Evolutionary conservation across 2,329 filamentous ascomycete genomes (phyloP).

Genomic region (Aspergillus sp.): DNA sequence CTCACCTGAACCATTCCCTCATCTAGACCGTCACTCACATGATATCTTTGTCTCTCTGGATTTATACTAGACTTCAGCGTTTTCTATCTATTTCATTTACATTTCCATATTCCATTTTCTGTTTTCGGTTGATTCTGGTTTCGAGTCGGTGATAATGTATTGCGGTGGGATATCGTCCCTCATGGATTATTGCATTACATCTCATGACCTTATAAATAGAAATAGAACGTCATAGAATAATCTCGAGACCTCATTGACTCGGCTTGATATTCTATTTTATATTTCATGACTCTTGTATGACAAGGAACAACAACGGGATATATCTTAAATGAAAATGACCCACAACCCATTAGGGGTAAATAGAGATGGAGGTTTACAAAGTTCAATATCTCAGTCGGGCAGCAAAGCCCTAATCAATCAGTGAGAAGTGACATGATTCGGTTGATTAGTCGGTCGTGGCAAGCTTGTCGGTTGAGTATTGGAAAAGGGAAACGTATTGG

Average conservation of each 20-base stretch:
- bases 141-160: not conserved
- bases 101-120: constrained; percentile 1
- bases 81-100: constrained; percentile 9
- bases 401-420: not conserved
- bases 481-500: not conserved
- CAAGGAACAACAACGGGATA: too few relatives aligned
- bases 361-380: too few relatives aligned
- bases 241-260: not conserved
- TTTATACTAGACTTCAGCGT: constrained; percentile 21
- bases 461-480: not conserved
- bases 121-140: constrained; percentile 2
- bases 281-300: not conserved
- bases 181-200: not conserved
- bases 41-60: constrained; percentile 12
- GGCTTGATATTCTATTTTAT: not conserved
- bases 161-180: not conserved
- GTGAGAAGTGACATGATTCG: not conserved
- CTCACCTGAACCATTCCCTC: not conserved
- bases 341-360: too few relatives aligned
- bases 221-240: constrained; percentile 9
- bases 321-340: too few relatives aligned
- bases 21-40: constrained; percentile 1
- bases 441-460: not conserved
- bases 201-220: constrained; percentile 6
- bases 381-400: not conserved